Evolutionary conservation across 164 flowering plant species (phyloP), one percentile per base, ranked within the genome.

Genomic region (Akebia trifoliata): DNA sequence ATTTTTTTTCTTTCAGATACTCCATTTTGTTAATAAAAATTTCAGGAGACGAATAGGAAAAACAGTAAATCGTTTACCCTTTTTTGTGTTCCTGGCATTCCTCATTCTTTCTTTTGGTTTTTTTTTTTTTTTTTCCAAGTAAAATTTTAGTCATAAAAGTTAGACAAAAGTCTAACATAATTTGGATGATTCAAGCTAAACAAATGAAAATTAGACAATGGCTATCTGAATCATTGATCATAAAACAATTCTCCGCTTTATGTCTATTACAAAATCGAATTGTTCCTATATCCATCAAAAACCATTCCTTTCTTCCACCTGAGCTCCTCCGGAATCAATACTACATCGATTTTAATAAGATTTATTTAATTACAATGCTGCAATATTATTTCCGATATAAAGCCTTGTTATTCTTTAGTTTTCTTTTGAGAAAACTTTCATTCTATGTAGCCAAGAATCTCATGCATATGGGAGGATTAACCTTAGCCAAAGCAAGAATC

Each of bases 401-500:
- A 8, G 24, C 17, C 12, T 38, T 35, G n/a, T 24, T 54, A 3
- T 18, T 15, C 59, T 31, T 50, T n/a, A 10, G 31, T 28, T 9
- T 31, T 31, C 54, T 30, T 50, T 25, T 7, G 21, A 6, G 9
- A 15, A 4, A 14, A 47, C 11, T 31, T 1, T 17, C 36, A 4
- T 29, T 24, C 37, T 66, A 67, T 32, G 60, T 22, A 3, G 68
- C 18, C 25, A 47, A 46, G 68, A 88, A 91, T 53, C 31, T 79
- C 98, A 92, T 92, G 62, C 98, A 89, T 15, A 72, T 68, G 7
- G 76, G 76, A 38, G 76, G 76, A 31, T 58, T 58, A 18, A 72
- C 50, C 56, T 69, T 72, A 2, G 64, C 59, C 34, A 72, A 48
- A 24, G 73, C 76, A 21, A 72, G 70, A 52, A 69, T 32, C 8